Evolutionary conservation across 768 basidiomycete genomes (phyloP), one percentile per base, ranked within the genome.

Genomic region (Lyophyllum shimeji): DNA sequence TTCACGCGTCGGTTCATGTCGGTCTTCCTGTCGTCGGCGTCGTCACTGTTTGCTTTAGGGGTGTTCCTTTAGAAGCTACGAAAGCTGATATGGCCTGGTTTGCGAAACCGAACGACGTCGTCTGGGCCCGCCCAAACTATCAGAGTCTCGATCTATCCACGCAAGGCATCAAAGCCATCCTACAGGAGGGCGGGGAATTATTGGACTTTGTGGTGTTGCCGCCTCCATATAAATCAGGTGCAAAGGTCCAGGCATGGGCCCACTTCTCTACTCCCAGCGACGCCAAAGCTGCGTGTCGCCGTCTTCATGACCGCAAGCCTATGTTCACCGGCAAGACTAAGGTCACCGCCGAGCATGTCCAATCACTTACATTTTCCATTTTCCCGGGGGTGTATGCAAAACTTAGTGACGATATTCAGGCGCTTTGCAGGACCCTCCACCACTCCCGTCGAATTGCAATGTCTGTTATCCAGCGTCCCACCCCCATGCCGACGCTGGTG

Each of bases 1-100:
- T 89, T 1, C 69, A 71, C 7, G 88, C 83, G 0, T 64, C 59
- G 1, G 58, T 84, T 7, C 82, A 90, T 62, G 69, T 74, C 4
- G 86, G 84, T 2, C 64, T 86, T 0, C 88, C 86, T 1, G 77
- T 77, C 1, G 74, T 89, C 8, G 84, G 82, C 2, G 65, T 69
- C 0, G 80, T 80, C 63, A 90, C 82, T 7, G 83, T 93, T 50
- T 81, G 80, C 17, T 81, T 91, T 60, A 65, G 66, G 5, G 76
- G 79, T 4, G 64, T 90, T 4, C 86, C 87, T 0, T 64, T 78
- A 0, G 71, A 74, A 40, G 69, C 75, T 0, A 71, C 65, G 0
- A 67, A 76, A 20, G 66, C 75, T 17, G 74, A 74, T 12, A 64
- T 87, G 62, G 69, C 73, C 37, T 67, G 71, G 24, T 83, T 83